Base-by-base conservation (phyloP, 768 basidiomycete genomes). In the Daedaleopsis sinensis region DNA sequence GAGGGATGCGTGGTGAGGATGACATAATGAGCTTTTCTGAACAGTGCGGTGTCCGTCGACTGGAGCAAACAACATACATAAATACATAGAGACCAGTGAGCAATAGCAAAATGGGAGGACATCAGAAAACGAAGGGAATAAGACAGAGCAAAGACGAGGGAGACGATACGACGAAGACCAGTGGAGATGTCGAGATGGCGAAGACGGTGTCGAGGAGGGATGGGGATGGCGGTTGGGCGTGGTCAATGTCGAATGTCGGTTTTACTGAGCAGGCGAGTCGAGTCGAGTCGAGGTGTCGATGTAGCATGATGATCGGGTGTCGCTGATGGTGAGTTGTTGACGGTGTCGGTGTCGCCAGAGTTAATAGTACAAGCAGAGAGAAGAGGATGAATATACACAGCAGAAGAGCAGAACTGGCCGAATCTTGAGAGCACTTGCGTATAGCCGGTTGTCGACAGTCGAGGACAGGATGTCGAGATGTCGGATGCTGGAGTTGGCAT, bases 271-370 rank as follows among this genome's bases (percentile, higher is more conserved):
- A 21, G 52, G 38, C 49, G 62, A 52, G 19, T 32, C 36, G 51
- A 27, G 23, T 27, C 18, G 21, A 50, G 16, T 49, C 37, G 47
- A 57, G 47, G 18, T 50, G 55, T 56, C 55, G 60, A 39, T 44
- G 21, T 43, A 50, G 50, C 36, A 48, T 7, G 47, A 19, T 50
- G 58, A 46, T 11, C 23, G 12, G 37, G 38, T 39, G 63, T 23
- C 27, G 52, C 13, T 18, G 12, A 35, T 43, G 18, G 56, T 35
- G 21, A 50, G 21, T 24, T 12, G 47, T 15, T 15, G 21, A 48
- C n/a, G n/a, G n/a, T n/a, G n/a, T n/a, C n/a, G n/a, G 38, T 43
- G 59, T 58, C 52, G 59, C 60, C 59, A 65, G 64, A 65, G 42
- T 21, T 47, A 44, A 56, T 32, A 61, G 19, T 57, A 51, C 24